Base-by-base conservation (phyloP, 805 yeast species). In the Monosporozyma solicola region DNA sequence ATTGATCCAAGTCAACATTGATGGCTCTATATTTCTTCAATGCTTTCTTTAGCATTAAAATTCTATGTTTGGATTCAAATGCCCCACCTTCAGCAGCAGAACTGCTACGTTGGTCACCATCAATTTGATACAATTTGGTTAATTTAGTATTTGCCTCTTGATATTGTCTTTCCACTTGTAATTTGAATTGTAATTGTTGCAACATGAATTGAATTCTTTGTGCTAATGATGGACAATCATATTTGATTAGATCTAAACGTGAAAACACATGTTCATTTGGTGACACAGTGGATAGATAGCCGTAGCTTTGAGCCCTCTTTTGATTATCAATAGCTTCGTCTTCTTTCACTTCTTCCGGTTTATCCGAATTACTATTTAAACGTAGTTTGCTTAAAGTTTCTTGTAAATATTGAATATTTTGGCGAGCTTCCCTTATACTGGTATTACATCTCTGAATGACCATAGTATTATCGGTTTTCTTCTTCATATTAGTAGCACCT, bases 201-300 rank as follows among this genome's bases (percentile, higher is more conserved):
- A 92, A 78, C 98, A 94, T 91, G 61, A 87, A 84, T 70, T 89
- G 97, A 63, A 94, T 94, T 57, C 94, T 80, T 62, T 94, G 97
- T 10, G 97, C 97, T 59, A 94, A 73, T 0, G 95, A 87, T 0
- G 97, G 97, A 61, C 96, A 87, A 62, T 94, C 97, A 64, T 89
- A 90, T 61, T 90, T 90, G 65, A 89, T 78, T 53, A 94, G 75
- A 67, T 94, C 99, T 59, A 87, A 73, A 22, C 87, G 77, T 0
- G 92, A 80, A 63, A 78, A 86, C 4, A 61, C 62, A 25, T 65
- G 62, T 46, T 71, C 75, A 31, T 61, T 61, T 1, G 68, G 66
- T 22, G 68, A 59, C 16, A 63, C 65, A 1, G 78, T 66, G 1
- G 84, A 80, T 15, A 66, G 53, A 24, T 61, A 62, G 39, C 70